These are phyloP conservation scores for Barbarea vulgaris DNA, from an alignment of 345 rosid species.

Conservation along the genomic window DNA sequence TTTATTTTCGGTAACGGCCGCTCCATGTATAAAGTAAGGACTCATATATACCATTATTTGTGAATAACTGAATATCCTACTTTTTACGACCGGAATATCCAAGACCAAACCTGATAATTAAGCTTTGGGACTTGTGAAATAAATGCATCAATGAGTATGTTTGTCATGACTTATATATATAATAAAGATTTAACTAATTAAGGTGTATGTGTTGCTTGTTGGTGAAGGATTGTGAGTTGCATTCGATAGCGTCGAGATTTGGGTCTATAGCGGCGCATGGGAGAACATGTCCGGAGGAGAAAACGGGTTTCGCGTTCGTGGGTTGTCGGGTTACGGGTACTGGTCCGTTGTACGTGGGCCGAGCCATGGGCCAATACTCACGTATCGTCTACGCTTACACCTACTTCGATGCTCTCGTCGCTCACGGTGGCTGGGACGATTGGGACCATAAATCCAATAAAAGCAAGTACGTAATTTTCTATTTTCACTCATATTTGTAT, in stretches of 20 bases:
- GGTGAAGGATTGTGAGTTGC: slow-evolving; percentile 86
- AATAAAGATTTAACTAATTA: background rate
- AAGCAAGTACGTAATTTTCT: slow-evolving; percentile 66
- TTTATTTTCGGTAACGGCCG: slow-evolving; percentile 96
- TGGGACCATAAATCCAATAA: slow-evolving; percentile 93
- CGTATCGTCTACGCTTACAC: slow-evolving; percentile 88
- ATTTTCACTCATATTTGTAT: background rate
- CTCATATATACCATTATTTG: background rate
- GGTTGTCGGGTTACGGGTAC: slow-evolving; percentile 79
- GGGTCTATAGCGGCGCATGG: slow-evolving; percentile 95
- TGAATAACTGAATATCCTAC: background rate
- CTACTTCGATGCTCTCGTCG: slow-evolving; percentile 81
- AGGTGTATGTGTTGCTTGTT: background rate
- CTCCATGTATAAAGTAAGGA: slow-evolving; percentile 82
- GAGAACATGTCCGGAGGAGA: slow-evolving; percentile 77
- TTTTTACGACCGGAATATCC: background rate
- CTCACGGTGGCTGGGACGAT: slow-evolving; percentile 98
- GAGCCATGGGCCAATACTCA: slow-evolving; percentile 98
- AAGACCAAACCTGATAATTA: no score
- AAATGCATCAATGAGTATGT: background rate
- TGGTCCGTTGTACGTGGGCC: slow-evolving; percentile 82
- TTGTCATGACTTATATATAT: background rate
- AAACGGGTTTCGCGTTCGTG: slow-evolving; percentile 85
- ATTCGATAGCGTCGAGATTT: slow-evolving; percentile 85
- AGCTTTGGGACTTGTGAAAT: background rate